Percentiles rank a stretch among this genome's conserved stretches.
These are phyloP conservation scores for Populus hybrid DNA, from an alignment of 441 rosid genomes.

Conservation along the genomic window DNA sequence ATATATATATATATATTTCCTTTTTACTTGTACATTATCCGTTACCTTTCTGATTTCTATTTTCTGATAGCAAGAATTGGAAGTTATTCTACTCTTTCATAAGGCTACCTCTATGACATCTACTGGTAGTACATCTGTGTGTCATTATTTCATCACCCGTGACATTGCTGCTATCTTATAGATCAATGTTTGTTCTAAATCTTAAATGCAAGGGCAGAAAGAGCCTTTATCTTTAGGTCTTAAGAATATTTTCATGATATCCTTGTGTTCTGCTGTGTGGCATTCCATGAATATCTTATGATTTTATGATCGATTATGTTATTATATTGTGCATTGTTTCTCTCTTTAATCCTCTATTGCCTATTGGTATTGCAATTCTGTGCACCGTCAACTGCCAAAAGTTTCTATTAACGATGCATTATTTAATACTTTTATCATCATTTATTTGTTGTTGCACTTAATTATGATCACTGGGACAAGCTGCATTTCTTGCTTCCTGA, in stretches of 20 bases:
- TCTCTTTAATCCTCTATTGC: not conserved
- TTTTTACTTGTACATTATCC: not conserved
- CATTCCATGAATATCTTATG: not conserved
- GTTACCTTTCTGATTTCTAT: not conserved
- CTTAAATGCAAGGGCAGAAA: not conserved
- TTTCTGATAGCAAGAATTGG: not conserved
- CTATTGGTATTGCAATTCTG: not conserved
- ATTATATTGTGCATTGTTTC: not conserved
- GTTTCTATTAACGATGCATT: not conserved
- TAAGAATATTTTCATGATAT: not conserved
- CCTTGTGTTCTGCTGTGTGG: not conserved
- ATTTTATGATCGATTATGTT: not conserved
- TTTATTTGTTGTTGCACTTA: not conserved
- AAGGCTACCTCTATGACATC: not conserved
- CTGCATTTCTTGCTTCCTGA: constrained; percentile 9
- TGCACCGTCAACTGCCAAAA: not conserved
- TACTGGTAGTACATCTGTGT: not conserved
- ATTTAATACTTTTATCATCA: not conserved
- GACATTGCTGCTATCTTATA: not conserved
- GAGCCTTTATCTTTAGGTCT: not conserved
- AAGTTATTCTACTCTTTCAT: not conserved
- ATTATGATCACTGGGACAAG: constrained; percentile 7
- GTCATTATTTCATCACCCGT: not conserved
- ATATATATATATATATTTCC: not conserved
- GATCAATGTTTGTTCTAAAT: not conserved